Percentiles rank a stretch among this genome's conserved stretches.
Evolutionary conservation across 257 asterid genomes (phyloP).

Genomic region (Ophiorrhiza pumila): DNA sequence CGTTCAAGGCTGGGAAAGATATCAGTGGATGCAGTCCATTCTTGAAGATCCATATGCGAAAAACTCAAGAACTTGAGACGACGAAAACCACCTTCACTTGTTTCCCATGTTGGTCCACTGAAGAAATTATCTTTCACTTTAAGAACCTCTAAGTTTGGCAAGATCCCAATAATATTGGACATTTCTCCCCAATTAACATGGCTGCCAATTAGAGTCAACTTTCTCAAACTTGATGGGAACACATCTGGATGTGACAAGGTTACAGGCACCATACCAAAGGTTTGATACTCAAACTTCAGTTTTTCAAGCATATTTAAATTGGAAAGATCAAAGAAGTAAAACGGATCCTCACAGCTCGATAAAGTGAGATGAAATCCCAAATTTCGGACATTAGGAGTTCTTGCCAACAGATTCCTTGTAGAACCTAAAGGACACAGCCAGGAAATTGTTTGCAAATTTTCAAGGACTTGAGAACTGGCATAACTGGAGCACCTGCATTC

Average conservation of each 20-base stretch:
- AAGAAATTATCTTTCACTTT: constrained; percentile 2
- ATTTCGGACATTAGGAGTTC: not conserved
- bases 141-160: constrained; percentile 7
- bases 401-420: not conserved
- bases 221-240: constrained; percentile 1
- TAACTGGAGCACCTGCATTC: not conserved
- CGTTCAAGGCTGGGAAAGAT: not conserved
- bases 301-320: not conserved
- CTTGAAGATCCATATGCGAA: not conserved
- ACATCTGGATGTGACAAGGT: not conserved
- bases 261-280: not conserved
- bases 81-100: constrained; percentile 4
- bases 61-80: not conserved
- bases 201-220: constrained; percentile 4
- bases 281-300: not conserved
- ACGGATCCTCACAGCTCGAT: not conserved
- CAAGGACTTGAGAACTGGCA: not conserved
- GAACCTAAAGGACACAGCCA: not conserved
- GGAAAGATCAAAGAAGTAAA: not conserved
- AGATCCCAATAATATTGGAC: constrained; percentile 1
- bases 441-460: not conserved
- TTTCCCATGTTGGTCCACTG: not conserved
- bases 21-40: not conserved
- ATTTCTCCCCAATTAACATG: constrained; percentile 6
- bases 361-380: constrained; percentile 1